Conservation (phyloP, 75 land plant genomes). For the Sequoia sempervirens region DNA sequence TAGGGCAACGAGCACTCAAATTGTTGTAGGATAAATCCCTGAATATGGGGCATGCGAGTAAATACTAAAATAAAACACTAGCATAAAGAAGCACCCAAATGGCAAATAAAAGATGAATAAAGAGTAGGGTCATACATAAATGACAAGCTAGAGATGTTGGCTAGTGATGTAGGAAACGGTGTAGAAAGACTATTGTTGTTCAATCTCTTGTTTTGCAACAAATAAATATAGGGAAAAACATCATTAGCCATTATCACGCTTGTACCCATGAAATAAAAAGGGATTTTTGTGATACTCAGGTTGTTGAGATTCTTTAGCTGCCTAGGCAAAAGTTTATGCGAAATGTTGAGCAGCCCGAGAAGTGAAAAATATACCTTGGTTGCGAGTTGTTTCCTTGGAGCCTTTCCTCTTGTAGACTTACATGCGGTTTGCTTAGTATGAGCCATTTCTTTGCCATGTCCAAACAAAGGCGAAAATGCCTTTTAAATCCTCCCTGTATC, state of each 20-base stretch:
- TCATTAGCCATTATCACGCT: not conserved
- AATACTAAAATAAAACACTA: not conserved
- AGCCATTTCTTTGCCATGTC: no score
- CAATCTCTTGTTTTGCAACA: conserved; percentile 21
- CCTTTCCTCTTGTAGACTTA: no score
- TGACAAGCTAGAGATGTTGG: conserved; percentile 27
- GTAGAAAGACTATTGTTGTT: conserved; percentile 47
- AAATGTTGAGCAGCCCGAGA: no score
- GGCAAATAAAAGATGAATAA: not conserved
- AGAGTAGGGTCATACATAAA: conserved; percentile 24
- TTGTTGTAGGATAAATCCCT: conserved; percentile 41
- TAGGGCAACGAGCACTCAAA: not conserved
- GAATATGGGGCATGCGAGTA: conserved; percentile 3
- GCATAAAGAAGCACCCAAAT: not conserved
- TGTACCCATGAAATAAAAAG: not conserved
- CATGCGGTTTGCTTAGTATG: no score
- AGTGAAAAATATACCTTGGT: no score
- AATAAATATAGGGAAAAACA: not conserved
- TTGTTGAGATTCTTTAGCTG: conserved; percentile 41
- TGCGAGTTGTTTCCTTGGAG: no score
- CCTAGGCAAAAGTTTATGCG: conserved; percentile 24
- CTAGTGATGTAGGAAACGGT: conserved; percentile 29
- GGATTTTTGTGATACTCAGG: conserved; percentile 18
- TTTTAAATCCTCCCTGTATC: no score
- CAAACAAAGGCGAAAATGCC: no score